phyloP scores from a whole-genome alignment of 768 basidiomycete genomes.

The Boletellus ananiceps region DNA sequence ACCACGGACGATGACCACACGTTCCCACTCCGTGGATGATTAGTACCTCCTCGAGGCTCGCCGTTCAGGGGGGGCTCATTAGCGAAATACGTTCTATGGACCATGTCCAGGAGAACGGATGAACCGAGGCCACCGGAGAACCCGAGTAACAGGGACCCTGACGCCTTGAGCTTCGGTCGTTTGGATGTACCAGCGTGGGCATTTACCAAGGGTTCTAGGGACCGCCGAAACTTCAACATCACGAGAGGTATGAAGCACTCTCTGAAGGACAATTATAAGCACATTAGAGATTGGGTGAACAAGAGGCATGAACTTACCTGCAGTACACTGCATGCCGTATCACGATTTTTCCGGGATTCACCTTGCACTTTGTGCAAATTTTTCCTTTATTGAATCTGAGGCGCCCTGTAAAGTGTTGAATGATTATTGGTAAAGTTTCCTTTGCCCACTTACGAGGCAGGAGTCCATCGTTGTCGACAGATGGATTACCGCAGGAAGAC shows the following conservation, averaged over 20 bases:
- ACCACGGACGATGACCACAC: constrained; percentile 61
- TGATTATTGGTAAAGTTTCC: neutral
- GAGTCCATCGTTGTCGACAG: constrained; percentile 51
- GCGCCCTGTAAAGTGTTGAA: constrained; percentile 41
- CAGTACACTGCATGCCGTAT: constrained; percentile 81
- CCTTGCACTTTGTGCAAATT: constrained; percentile 72
- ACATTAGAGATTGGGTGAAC: constrained; percentile 7
- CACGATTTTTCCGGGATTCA: constrained; percentile 58
- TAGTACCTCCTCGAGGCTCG: constrained; percentile 48
- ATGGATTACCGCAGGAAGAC: constrained; percentile 62
- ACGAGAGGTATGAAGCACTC: constrained; percentile 65
- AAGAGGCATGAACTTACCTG: constrained; percentile 47
- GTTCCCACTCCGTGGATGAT: constrained; percentile 58
- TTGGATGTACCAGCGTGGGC: constrained; percentile 49
- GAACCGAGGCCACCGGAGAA: constrained; percentile 82
- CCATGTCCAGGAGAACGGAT: constrained; percentile 64
- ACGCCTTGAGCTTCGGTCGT: constrained; percentile 57
- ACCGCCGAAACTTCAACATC: constrained; percentile 57
- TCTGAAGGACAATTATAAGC: constrained; percentile 29
- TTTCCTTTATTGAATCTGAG: constrained; percentile 64
- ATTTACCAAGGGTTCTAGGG: constrained; percentile 63
- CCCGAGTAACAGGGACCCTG: constrained; percentile 63
- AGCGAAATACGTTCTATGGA: constrained; percentile 55
- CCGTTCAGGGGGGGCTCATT: constrained; percentile 18
- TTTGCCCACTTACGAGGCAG: constrained; percentile 56